Conservation (phyloP, 306 rosid species). For the Sesbania bispinosa region DNA sequence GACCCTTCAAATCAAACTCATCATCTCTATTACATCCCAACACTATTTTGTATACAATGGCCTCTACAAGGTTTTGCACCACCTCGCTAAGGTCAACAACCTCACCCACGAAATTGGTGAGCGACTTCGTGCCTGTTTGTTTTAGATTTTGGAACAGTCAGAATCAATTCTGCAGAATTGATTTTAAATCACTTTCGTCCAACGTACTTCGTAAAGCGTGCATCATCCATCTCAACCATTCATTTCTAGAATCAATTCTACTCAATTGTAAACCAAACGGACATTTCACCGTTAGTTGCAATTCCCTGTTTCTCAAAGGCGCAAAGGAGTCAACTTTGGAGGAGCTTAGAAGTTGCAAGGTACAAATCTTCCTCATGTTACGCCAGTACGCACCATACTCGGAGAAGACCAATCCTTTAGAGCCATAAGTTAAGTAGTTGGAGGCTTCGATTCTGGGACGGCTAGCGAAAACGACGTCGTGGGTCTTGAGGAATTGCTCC, state of each 20-base stretch:
- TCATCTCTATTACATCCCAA: conserved; percentile 11
- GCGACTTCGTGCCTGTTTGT: no score
- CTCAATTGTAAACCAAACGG: no score
- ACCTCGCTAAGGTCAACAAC: conserved; percentile 23
- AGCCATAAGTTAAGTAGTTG: neutral
- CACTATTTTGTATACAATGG: conserved; percentile 16
- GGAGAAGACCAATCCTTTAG: conserved; percentile 6
- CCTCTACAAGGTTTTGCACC: neutral
- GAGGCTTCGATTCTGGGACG: neutral
- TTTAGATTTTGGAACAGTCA: no score
- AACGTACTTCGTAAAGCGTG: no score
- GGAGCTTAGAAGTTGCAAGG: neutral
- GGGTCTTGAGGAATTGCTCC: conserved; percentile 34
- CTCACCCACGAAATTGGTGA: conserved; percentile 7
- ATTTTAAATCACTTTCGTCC: no score
- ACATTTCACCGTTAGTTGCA: neutral
- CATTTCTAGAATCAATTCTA: no score
- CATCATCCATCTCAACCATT: no score
- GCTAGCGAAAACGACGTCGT: conserved; percentile 20
- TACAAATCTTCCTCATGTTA: conserved; percentile 24
- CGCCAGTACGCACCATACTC: conserved; percentile 39
- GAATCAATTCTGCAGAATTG: no score
- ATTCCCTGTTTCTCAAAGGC: conserved; percentile 15
- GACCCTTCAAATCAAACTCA: conserved; percentile 13
- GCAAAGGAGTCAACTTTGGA: conserved; percentile 13